Evolutionary conservation across 1,284 basidiomycete genomes (phyloP).

Genomic region (Irpex sp.): DNA sequence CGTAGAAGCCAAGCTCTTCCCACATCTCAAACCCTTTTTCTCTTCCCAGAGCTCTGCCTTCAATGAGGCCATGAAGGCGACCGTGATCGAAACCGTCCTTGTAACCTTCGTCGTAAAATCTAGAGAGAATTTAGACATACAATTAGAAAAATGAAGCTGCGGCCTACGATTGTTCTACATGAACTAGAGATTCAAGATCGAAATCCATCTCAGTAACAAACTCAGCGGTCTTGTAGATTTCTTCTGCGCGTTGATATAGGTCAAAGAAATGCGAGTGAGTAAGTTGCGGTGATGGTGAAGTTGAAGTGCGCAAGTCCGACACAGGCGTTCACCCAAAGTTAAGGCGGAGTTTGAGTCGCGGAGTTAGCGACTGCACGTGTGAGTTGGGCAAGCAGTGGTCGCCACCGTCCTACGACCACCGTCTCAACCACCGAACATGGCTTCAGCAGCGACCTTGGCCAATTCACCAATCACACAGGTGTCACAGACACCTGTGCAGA

Average conservation of each 20-base stretch:
- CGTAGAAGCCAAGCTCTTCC: conserved; percentile 94
- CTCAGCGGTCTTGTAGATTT: neutral
- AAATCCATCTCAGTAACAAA: conserved; percentile 28
- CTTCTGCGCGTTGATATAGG: neutral
- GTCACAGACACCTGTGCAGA: conserved; percentile 67
- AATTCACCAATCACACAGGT: conserved; percentile 87
- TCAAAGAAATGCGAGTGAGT: neutral
- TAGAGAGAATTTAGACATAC: conserved; percentile 28
- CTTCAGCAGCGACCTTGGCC: conserved; percentile 43
- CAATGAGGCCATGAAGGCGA: conserved; percentile 84
- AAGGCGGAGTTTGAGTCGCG: neutral
- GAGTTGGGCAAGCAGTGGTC: neutral
- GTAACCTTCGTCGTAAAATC: conserved; percentile 81
- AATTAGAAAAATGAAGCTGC: conserved; percentile 3
- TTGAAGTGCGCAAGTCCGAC: too few relatives aligned
- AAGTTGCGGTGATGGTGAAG: neutral
- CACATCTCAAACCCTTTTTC: conserved; percentile 95
- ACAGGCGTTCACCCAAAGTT: neutral
- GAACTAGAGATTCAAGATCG: conserved; percentile 63
- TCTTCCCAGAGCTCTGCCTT: conserved; percentile 87
- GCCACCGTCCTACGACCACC: neutral
- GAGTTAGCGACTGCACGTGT: neutral
- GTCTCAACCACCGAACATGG: conserved; percentile 33
- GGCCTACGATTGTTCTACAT: conserved; percentile 67
- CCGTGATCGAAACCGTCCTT: conserved; percentile 81